Evolutionary conservation across 495 filamentous ascomycete species (phyloP).

Genomic region (Lineolata rhizophorae): DNA sequence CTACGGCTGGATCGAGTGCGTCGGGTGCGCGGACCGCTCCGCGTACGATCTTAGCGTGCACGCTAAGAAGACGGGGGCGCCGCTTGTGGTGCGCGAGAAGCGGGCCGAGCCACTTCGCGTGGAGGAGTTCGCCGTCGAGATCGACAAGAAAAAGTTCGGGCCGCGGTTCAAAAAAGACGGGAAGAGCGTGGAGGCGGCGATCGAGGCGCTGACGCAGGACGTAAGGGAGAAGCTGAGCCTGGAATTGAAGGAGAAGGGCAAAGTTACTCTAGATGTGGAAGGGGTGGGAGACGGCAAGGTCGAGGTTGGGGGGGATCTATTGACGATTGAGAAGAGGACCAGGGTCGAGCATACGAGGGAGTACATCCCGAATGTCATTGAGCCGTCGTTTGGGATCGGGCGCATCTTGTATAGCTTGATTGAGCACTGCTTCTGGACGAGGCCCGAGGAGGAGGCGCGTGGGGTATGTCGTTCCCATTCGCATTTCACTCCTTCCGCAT

Average conservation of each 20-base stretch:
- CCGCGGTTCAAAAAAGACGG: conserved; percentile 64
- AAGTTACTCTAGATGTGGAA: conserved; percentile 42
- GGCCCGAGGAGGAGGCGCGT: conserved; percentile 38
- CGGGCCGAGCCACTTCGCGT: conserved; percentile 42
- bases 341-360: conserved; percentile 47
- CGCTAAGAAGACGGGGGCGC: conserved; percentile 58
- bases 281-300: conserved; percentile 41
- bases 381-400: conserved; percentile 72
- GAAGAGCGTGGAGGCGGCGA: conserved; percentile 46
- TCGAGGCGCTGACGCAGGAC: conserved; percentile 45
- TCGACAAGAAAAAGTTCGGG: conserved; percentile 72
- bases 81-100: conserved; percentile 46
- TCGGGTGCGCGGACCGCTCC: conserved; percentile 65
- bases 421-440: conserved; percentile 62
- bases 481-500: neutral
- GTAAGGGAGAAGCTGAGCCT: conserved; percentile 45
- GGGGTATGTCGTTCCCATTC: conserved; percentile 31
- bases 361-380: conserved; percentile 67
- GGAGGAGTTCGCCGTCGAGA: conserved; percentile 51
- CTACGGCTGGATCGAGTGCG: conserved; percentile 73
- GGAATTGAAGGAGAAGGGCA: conserved; percentile 40
- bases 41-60: conserved; percentile 64
- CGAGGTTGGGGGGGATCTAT: conserved; percentile 45
- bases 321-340: conserved; percentile 49
- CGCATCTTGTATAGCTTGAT: conserved; percentile 57